phyloP scores from a whole-genome alignment of 495 filamentous ascomycete genomes.

The Aspergillus bridgeri region DNA sequence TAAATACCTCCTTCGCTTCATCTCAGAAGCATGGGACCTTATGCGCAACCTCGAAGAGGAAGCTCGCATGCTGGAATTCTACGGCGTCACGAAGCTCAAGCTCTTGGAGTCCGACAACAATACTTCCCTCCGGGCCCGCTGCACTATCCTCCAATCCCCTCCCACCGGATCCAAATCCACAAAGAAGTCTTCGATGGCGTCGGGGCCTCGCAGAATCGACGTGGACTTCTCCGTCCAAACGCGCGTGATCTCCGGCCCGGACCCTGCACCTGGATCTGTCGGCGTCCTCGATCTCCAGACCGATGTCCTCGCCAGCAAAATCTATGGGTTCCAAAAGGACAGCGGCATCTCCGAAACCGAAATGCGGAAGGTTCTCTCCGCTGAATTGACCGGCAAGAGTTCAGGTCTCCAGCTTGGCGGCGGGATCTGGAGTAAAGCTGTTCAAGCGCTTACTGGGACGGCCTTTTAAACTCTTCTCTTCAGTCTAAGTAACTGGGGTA shows the following conservation, averaged over 20 bases:
- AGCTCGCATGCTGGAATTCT: constrained; percentile 45
- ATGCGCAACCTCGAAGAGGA: constrained; percentile 41
- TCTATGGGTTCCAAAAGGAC: constrained; percentile 41
- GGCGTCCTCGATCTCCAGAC: constrained; percentile 38
- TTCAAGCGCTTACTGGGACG: constrained; percentile 34
- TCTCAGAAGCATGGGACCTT: constrained; percentile 42
- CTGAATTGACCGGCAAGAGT: constrained; percentile 24
- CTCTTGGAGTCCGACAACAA: constrained; percentile 27
- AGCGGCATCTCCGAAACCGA: constrained; percentile 35
- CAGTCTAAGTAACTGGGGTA: too few species aligned
- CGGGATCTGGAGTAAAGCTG: constrained; percentile 43
- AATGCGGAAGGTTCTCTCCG: constrained; percentile 37
- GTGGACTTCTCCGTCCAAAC: constrained; percentile 43
- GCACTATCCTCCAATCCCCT: constrained; percentile 34
- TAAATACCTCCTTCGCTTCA: constrained; percentile 36
- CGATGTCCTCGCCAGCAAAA: constrained; percentile 41
- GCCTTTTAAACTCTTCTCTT: constrained; percentile 18
- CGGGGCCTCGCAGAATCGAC: constrained; percentile 29
- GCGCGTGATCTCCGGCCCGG: constrained; percentile 13
- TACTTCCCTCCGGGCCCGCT: constrained; percentile 38
- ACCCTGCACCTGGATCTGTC: constrained; percentile 14
- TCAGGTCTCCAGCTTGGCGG: constrained; percentile 30
- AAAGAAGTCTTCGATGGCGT: constrained; percentile 14
- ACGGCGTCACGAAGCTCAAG: constrained; percentile 43
- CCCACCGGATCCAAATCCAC: constrained; percentile 18